Conservation (phyloP, 257 asterid genomes). For the Handroanthus guayacan region DNA sequence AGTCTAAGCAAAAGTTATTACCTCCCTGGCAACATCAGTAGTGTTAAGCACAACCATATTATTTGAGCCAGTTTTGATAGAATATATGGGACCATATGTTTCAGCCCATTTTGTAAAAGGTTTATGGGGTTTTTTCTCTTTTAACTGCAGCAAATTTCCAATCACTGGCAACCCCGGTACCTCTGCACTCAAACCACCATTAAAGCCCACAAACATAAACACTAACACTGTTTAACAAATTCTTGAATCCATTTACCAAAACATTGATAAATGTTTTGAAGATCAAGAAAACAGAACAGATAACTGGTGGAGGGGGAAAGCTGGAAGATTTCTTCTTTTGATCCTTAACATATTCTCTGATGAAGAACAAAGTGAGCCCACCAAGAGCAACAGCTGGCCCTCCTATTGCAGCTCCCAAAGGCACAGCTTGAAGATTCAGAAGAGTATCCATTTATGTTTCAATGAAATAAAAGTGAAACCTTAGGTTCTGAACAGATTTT, state of each 20-base stretch:
- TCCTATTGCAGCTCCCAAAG: slow-evolving; percentile 57
- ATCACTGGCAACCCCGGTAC: slow-evolving; percentile 80
- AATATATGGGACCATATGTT: slow-evolving; percentile 78
- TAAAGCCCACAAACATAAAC: neutral
- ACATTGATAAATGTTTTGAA: neutral
- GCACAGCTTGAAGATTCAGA: slow-evolving; percentile 54
- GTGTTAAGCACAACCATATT: slow-evolving; percentile 74
- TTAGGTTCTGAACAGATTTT: neutral
- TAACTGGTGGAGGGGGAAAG: slow-evolving; percentile 69
- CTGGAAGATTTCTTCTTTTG: slow-evolving; percentile 51
- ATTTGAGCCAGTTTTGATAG: slow-evolving; percentile 74
- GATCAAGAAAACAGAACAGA: neutral
- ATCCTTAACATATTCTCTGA: slow-evolving; percentile 46
- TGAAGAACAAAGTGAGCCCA: slow-evolving; percentile 60
- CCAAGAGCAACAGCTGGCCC: slow-evolving; percentile 70
- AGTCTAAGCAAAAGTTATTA: neutral
- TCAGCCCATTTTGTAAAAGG: slow-evolving; percentile 90
- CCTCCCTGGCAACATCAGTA: slow-evolving; percentile 83
- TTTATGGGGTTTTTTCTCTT: slow-evolving; percentile 88
- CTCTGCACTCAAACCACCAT: slow-evolving; percentile 56
- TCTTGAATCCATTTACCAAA: no score
- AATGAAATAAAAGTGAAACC: neutral
- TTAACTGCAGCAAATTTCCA: slow-evolving; percentile 83
- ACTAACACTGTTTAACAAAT: neutral
- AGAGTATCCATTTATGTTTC: slow-evolving; percentile 50